phyloP scores from a whole-genome alignment of 2,329 filamentous ascomycete genomes.

The Chrysoporthe deuterocubensis region DNA sequence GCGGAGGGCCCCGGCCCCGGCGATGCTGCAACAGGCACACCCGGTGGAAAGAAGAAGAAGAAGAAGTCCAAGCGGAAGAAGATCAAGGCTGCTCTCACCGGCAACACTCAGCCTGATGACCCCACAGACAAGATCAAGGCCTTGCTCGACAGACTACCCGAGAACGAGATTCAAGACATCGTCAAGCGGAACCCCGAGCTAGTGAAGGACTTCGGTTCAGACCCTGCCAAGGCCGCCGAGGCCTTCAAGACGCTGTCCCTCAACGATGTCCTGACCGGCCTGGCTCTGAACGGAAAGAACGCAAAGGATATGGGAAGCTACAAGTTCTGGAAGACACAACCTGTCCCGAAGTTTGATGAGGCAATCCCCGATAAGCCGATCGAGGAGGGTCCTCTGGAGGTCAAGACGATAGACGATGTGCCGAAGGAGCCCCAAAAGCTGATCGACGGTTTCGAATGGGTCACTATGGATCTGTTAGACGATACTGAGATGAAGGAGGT shows the following conservation, averaged over 20 bases:
- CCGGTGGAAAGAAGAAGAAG: conserved; percentile 61
- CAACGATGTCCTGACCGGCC: conserved; percentile 73
- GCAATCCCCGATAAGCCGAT: conserved; percentile 53
- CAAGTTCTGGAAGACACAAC: conserved; percentile 99
- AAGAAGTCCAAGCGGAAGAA: conserved; percentile 70
- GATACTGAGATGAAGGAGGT: conserved; percentile 84
- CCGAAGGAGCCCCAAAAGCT: conserved; percentile 76
- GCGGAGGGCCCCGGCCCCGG: conserved; percentile 44
- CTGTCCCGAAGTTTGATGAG: conserved; percentile 82
- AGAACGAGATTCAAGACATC: conserved; percentile 66
- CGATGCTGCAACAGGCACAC: conserved; percentile 36
- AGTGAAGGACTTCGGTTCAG: conserved; percentile 56
- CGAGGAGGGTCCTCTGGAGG: conserved; percentile 82
- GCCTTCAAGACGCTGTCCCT: conserved; percentile 67
- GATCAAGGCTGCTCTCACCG: conserved; percentile 51
- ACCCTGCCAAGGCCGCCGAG: conserved; percentile 50
- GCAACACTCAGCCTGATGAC: conserved; percentile 38
- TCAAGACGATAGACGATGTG: conserved; percentile 78
- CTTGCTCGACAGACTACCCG: conserved; percentile 57
- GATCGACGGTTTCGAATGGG: conserved; percentile 89
- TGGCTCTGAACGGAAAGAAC: conserved; percentile 82
- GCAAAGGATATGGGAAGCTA: conserved; percentile 95
- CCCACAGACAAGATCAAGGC: conserved; percentile 50
- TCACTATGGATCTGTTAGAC: conserved; percentile 82
- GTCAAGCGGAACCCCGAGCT: conserved; percentile 75